Percentiles rank a stretch among this genome's conserved stretches.
Evolutionary conservation across 495 filamentous ascomycete species (phyloP).

Genomic region (Podospora pseudopauciseta): DNA sequence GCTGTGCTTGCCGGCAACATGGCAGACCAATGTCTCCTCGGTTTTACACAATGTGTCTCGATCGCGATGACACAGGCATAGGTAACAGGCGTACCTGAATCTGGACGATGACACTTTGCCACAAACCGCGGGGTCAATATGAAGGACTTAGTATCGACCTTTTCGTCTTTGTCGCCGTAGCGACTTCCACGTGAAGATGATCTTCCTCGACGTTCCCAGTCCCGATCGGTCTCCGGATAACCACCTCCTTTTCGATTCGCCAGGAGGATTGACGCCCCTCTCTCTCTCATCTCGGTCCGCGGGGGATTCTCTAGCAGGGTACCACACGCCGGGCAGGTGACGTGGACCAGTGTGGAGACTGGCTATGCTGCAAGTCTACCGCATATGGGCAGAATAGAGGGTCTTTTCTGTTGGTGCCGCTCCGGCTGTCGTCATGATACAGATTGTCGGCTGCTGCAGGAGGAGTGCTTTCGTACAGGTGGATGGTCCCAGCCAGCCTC

Average conservation of each 20-base stretch:
- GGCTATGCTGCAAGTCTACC: constrained; percentile 23
- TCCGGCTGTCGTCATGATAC: neutral
- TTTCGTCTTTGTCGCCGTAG: constrained; percentile 15
- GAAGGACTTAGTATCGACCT: constrained; percentile 25
- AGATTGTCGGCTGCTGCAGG: neutral
- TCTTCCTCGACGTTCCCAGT: neutral
- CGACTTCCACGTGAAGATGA: neutral
- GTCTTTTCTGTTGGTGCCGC: neutral
- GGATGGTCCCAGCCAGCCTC: neutral
- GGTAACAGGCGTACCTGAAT: constrained; percentile 29
- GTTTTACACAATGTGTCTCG: constrained; percentile 30
- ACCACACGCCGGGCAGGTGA: constrained; percentile 25
- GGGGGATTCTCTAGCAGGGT: constrained; percentile 12
- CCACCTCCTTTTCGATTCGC: constrained; percentile 32
- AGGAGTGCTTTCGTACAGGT: neutral
- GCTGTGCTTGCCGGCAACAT: constrained; percentile 29
- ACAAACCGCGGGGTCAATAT: constrained; percentile 33
- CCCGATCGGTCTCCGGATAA: constrained; percentile 8
- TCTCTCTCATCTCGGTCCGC: neutral
- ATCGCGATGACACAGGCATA: constrained; percentile 28
- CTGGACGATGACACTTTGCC: constrained; percentile 34
- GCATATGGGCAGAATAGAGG: constrained; percentile 34
- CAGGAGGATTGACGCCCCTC: constrained; percentile 17
- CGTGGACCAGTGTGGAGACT: neutral
- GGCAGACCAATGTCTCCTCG: constrained; percentile 30